Conservation (phyloP, 441 rosid species). For the Pelargonium australe region DNA sequence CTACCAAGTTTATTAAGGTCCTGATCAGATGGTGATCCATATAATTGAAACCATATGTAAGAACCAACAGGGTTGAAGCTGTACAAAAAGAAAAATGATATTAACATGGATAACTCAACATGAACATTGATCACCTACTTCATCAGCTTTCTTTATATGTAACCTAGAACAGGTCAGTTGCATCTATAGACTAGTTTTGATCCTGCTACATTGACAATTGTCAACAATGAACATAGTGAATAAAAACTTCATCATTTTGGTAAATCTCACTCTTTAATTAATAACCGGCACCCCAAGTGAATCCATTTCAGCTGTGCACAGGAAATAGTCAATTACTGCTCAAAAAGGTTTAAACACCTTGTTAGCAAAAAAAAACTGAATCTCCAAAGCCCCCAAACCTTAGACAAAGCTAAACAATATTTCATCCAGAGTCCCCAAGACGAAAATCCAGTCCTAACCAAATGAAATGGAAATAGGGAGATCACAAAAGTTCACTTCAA, state of each 20-base stretch:
- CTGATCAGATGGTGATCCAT: slow-evolving; percentile 73
- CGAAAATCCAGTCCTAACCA: neutral
- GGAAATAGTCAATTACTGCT: neutral
- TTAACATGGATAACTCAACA: neutral
- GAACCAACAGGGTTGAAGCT: slow-evolving; percentile 84
- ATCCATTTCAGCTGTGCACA: neutral
- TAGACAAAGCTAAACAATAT: slow-evolving; percentile 1
- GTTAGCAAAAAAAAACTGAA: neutral
- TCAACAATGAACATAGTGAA: neutral
- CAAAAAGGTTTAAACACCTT: neutral
- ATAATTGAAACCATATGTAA: slow-evolving; percentile 80
- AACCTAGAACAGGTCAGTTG: neutral
- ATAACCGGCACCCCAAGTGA: neutral
- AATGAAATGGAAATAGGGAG: neutral
- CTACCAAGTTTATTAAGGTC: slow-evolving; percentile 79
- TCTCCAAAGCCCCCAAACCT: neutral
- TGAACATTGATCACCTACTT: neutral
- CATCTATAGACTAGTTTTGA: neutral
- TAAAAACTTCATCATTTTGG: neutral
- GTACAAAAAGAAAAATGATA: slow-evolving; percentile 18
- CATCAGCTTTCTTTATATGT: neutral
- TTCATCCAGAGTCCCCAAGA: neutral
- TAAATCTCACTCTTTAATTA: neutral
- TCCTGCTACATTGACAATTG: neutral
- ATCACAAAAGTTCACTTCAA: neutral